A percentile compares a stretch with the other conserved stretches of the same genome.
Evolutionary conservation across 805 yeast species (phyloP).

Genomic region (Ogataea degrootiae): DNA sequence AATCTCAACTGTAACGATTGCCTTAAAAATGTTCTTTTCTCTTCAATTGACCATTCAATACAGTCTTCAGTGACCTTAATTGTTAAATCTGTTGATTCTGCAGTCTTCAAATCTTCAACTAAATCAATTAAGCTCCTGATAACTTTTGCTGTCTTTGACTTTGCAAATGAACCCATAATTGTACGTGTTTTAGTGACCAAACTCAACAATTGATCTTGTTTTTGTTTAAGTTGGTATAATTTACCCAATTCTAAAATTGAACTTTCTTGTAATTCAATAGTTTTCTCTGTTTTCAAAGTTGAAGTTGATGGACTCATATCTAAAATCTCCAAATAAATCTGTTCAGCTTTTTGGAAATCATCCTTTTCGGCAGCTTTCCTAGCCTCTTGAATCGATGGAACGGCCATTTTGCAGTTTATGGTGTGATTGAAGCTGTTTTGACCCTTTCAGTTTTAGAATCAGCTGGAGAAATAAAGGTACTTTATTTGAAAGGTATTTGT

Average conservation of each 20-base stretch:
- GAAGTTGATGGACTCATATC: slow-evolving; percentile 13
- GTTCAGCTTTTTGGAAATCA: slow-evolving; percentile 55
- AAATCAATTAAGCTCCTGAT: slow-evolving; percentile 76
- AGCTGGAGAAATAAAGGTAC: too few species aligned
- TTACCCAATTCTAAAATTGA: slow-evolving; percentile 75
- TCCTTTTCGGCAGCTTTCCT: slow-evolving; percentile 48
- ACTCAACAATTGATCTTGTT: slow-evolving; percentile 47
- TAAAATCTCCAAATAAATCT: slow-evolving; percentile 49
- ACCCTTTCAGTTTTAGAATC: too few species aligned
- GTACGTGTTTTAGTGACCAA: slow-evolving; percentile 66
- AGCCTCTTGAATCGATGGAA: slow-evolving; percentile 50
- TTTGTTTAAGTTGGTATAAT: slow-evolving; percentile 49
- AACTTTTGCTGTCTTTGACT: slow-evolving; percentile 91
- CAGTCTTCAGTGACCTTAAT: slow-evolving; percentile 70
- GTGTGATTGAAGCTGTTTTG: neutral
- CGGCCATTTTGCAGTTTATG: slow-evolving; percentile 18
- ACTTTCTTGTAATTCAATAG: slow-evolving; percentile 54
- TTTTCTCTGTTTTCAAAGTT: slow-evolving; percentile 30
- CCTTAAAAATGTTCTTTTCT: slow-evolving; percentile 81
- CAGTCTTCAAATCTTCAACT: slow-evolving; percentile 53
- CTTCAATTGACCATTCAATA: slow-evolving; percentile 81
- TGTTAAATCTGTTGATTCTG: slow-evolving; percentile 58
- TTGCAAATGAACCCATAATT: slow-evolving; percentile 72
- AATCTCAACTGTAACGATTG: slow-evolving; percentile 84
- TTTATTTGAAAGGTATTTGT: too few species aligned